phyloP scores from a whole-genome alignment of 2,329 filamentous ascomycete species.

The Alternaria sp. region DNA sequence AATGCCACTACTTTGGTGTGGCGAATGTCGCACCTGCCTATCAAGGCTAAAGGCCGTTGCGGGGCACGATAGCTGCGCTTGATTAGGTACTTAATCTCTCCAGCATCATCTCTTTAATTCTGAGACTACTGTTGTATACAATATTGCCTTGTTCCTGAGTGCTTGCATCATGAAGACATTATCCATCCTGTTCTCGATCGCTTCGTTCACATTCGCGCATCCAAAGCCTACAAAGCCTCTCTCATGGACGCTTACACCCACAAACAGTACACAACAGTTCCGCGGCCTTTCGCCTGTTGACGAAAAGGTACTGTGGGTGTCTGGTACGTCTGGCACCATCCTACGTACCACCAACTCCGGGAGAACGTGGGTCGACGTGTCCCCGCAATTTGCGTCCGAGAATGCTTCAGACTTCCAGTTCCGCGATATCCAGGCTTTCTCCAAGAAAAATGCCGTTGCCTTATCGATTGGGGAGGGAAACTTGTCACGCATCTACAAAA shows the following conservation, averaged over 20 bases:
- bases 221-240: neutral
- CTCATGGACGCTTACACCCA: constrained; percentile 30
- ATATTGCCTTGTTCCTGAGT: neutral
- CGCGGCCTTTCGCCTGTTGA: constrained; percentile 34
- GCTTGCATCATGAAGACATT: neutral
- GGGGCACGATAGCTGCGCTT: neutral
- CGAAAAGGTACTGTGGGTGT: constrained; percentile 26
- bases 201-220: neutral
- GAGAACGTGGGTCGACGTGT: constrained; percentile 33
- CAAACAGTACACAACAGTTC: constrained; percentile 35
- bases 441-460: constrained; percentile 20
- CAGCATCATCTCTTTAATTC: neutral
- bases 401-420: constrained; percentile 32
- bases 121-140: neutral
- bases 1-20: neutral
- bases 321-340: constrained; percentile 36
- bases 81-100: neutral
- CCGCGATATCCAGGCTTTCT: constrained; percentile 38
- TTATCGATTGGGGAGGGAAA: constrained; percentile 36
- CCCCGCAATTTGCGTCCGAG: constrained; percentile 23
- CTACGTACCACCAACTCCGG: constrained; percentile 32
- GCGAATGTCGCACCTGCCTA: constrained; percentile 7
- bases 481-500: constrained; percentile 32
- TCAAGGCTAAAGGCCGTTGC: constrained; percentile 2
- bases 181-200: neutral